A percentile compares a stretch with the other conserved stretches of the same genome.
Conservation (phyloP, 176 grass and related monocot species). For the Panicum miliaceum region DNA sequence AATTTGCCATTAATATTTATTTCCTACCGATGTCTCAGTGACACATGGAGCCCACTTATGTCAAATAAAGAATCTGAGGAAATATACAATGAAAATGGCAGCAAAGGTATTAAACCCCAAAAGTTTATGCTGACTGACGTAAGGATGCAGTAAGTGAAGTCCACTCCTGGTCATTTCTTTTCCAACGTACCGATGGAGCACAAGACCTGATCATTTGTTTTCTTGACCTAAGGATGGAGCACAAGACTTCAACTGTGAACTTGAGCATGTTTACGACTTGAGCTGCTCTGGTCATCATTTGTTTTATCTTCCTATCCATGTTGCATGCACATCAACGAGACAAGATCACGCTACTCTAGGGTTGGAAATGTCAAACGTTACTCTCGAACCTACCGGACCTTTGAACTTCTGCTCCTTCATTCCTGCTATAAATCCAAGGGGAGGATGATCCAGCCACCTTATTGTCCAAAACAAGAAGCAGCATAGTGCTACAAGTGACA, state of each 20-base stretch:
- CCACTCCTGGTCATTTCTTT: not conserved
- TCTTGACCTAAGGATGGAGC: slow-evolving; percentile 26
- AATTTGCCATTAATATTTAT: too few relatives aligned
- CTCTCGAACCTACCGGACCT: not conserved
- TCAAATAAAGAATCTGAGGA: too few relatives aligned
- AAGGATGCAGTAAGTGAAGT: not conserved
- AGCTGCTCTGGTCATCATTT: not conserved
- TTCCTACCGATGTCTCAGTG: too few relatives aligned
- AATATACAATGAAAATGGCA: too few relatives aligned
- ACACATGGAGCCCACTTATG: too few relatives aligned
- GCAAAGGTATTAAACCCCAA: not conserved
- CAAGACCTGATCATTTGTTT: not conserved
- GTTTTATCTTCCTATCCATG: not conserved
- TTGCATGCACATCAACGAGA: not conserved
- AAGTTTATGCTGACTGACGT: not conserved
- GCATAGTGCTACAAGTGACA: not conserved
- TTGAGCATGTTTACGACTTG: slow-evolving; percentile 19
- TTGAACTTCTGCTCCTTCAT: not conserved
- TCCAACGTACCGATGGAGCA: not conserved
- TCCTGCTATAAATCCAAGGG: not conserved
- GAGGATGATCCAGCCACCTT: not conserved
- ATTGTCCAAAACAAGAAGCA: not conserved
- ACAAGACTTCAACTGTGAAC: slow-evolving; percentile 19
- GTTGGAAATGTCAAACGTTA: not conserved
- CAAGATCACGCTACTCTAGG: not conserved